Base-by-base conservation (phyloP, 2,329 filamentous ascomycete species). In the Orbilia ellipsospora region DNA sequence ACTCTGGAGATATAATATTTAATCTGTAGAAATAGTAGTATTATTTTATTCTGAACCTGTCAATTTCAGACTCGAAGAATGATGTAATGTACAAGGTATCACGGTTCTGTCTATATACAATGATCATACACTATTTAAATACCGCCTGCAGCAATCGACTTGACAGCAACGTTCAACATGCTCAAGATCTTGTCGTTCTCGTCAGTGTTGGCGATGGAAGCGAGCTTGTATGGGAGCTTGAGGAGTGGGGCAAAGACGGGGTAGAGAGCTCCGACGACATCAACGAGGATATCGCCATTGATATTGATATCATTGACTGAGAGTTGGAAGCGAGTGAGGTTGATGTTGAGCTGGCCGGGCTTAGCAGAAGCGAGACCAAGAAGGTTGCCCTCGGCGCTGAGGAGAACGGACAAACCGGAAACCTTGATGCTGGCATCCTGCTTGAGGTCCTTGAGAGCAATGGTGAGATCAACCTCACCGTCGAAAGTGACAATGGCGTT, bases 171-270 rank as follows among this genome's bases (percentile, higher is more conserved):
- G 56, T 73, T 73, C 23, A 67, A 20, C 42, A 57, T 26, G 10
- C 6, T 51, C 16, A 73, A 10, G n/a, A 73, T 20, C 62, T 73
- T 73, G 4, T 48, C 56, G 26, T 74, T 67, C 63, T 74, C 70
- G 15, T 63, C 63, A 7, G 63, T 74, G 57, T 74, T 74, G 44
- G 64, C 18, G 31, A 74, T 54, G 5, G 70, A 63, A 10, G 57
- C 50, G 54, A 73, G 48, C 69, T 73, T 73, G 62, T 73, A 73
- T 40, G 69, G 69, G 12, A 73, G 62, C 62, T 67, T 73, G 69
- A 73, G 55, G 40, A 73, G 36, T 62, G 56, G 56, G n/a, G 56
- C 69, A 15, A 73, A 16, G 42, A 73, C 42, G 16, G 69, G 69
- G 62, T 73, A 73, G 50, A 74, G 36, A 1, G 23, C 57, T 7